These are phyloP conservation scores for Bacterosira constricta DNA, from an alignment of 108 stramenopile species.

Conservation along the genomic window DNA sequence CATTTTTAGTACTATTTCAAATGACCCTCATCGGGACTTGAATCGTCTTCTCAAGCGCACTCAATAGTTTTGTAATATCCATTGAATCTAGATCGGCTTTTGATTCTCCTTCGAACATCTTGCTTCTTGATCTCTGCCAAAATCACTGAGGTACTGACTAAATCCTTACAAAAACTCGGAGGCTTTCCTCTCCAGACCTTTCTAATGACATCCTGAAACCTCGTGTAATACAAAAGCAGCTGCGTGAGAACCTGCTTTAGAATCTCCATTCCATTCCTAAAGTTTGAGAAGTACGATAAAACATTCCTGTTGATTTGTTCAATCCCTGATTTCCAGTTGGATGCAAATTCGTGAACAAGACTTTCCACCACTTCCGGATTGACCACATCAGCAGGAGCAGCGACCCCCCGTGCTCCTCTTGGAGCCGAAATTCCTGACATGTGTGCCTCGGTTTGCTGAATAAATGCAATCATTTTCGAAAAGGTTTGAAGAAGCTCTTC, in stretches of 20 bases:
- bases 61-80: too few relatives aligned
- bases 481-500: constrained; percentile 91
- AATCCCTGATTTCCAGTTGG: constrained; percentile 91
- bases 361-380: constrained; percentile 88
- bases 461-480: constrained; percentile 95
- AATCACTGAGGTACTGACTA: constrained; percentile 93
- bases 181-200: constrained; percentile 83
- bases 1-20: too few relatives aligned
- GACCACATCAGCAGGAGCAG: constrained; percentile 55
- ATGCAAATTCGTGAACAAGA: constrained; percentile 93
- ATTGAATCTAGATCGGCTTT: too few relatives aligned
- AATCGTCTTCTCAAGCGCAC: too few relatives aligned
- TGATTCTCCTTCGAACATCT: too few relatives aligned
- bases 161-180: constrained; percentile 92
- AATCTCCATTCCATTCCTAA: constrained; percentile 98
- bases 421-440: constrained; percentile 56
- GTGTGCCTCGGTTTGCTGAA: constrained; percentile 91
- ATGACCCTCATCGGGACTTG: too few relatives aligned
- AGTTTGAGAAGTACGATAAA: constrained; percentile 94
- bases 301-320: constrained; percentile 96
- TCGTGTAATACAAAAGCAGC: constrained; percentile 94
- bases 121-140: constrained; percentile 97
- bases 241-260: constrained; percentile 98
- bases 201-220: constrained; percentile 96
- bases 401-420: constrained; percentile 54